Percentiles rank a stretch among this genome's conserved stretches.
Evolutionary conservation across 306 rosid species (phyloP).

Genomic region (Pyrus betulifolia): DNA sequence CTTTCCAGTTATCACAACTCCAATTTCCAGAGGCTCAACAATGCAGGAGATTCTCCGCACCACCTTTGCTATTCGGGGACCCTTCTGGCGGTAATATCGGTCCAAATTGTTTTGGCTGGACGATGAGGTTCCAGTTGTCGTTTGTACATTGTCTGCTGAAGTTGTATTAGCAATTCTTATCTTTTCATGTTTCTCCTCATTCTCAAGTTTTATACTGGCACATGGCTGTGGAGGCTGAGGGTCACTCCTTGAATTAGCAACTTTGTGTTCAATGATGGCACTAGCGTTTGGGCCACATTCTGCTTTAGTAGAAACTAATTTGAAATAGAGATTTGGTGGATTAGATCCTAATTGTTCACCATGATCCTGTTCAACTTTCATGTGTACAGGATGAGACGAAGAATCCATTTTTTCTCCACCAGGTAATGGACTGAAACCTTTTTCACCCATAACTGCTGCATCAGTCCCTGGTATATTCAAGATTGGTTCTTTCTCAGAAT

Average conservation of each 20-base stretch:
- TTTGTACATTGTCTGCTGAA: constrained; percentile 40
- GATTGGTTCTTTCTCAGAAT: constrained; percentile 24
- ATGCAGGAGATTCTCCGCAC: constrained; percentile 89
- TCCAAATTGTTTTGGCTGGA: constrained; percentile 51
- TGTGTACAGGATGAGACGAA: constrained; percentile 25
- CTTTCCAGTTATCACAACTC: constrained; percentile 79
- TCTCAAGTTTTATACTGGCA: constrained; percentile 35
- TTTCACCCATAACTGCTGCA: constrained; percentile 38
- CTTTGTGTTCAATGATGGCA: constrained; percentile 18
- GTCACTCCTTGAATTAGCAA: constrained; percentile 15
- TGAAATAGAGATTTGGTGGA: constrained; percentile 27
- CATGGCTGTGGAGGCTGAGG: constrained; percentile 33
- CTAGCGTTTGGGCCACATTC: constrained; percentile 27
- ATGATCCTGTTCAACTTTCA: constrained; percentile 36
- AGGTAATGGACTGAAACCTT: constrained; percentile 22
- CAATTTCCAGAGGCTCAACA: constrained; percentile 88
- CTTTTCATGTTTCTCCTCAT: constrained; percentile 42
- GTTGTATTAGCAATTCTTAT: constrained; percentile 34
- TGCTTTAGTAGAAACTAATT: constrained; percentile 21
- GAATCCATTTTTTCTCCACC: constrained; percentile 22
- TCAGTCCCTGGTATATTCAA: constrained; percentile 38
- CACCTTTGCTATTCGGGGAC: constrained; percentile 96
- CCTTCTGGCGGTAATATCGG: constrained; percentile 66
- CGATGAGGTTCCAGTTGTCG: constrained; percentile 41
- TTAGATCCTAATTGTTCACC: constrained; percentile 30